Base-by-base conservation (phyloP, 306 rosid species). In the Erythrophleum fordii region DNA sequence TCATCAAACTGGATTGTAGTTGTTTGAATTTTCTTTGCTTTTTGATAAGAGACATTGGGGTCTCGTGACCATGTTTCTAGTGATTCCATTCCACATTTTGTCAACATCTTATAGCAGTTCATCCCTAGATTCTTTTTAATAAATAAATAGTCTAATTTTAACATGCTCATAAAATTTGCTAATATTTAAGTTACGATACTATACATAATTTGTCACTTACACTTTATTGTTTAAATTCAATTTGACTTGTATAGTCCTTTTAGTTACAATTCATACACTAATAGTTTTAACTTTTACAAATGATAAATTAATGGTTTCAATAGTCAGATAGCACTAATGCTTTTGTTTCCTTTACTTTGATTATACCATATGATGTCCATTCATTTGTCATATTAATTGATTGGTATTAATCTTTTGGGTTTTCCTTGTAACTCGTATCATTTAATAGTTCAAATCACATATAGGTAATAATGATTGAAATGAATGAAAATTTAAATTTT, bases 1-100 rank as follows among this genome's bases (percentile, higher is more conserved):
- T 78, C 87, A 67, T 73, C 61, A 71, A 53, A 61, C 49, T 69
- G 69, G 74, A 75, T 68, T 72, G 69, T 64, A 62, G 34, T 76
- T 31, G 34, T 80, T 82, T 35, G 68, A 60, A 34, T 55, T 52
- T 82, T 20, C 31, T 69, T 78, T 42, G 29, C 51, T 66, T 52
- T 71, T 41, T 3, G 39, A 25, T 58, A 49, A 56, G 69, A 73
- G 62, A 7, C 45, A 70, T 0, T 45, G 3, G 34, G 22, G 26
- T 69, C 77, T 51, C 34, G 39, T 3, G 53, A 78, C 8, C 39
- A 29, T 17, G 25, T 29, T 66, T 77, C 11, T 23, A 39, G 26
- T 26, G 60, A 69, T 52, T 77, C 66, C 62, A n/a, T 52, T 39
- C 22, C 61, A n/a, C 20, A 77, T 41, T 42, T 20, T 72, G 56